Evolutionary conservation across 345 rosid genomes (phyloP).

Genomic region (Pistacia vera): DNA sequence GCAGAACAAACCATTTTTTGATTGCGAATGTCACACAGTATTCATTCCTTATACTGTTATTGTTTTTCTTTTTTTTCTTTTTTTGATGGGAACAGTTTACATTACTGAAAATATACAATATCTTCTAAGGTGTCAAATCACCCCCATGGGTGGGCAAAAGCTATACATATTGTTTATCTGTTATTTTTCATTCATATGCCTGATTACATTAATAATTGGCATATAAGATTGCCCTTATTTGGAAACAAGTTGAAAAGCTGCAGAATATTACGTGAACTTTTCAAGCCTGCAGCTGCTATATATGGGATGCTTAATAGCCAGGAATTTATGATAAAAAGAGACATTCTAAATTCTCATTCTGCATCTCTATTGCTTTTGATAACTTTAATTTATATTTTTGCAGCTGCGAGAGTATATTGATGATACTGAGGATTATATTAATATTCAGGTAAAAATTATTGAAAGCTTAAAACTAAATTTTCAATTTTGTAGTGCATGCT

Average conservation of each 20-base stretch:
- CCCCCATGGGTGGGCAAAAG: no score
- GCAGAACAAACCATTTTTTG: not conserved
- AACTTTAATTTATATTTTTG: conserved; percentile 31
- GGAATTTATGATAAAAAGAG: not conserved
- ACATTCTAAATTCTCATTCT: not conserved
- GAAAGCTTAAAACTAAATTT: not conserved
- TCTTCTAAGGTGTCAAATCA: no score
- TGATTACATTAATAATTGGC: not conserved
- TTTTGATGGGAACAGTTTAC: no score
- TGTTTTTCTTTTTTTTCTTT: no score
- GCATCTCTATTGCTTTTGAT: not conserved
- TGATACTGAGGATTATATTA: conserved; percentile 97
- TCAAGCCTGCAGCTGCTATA: not conserved
- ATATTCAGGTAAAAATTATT: conserved; percentile 69
- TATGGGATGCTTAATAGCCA: not conserved
- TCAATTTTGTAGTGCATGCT: not conserved
- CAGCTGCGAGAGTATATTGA: conserved; percentile 98
- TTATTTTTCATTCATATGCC: not conserved
- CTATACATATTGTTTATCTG: not conserved
- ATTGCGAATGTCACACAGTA: not conserved
- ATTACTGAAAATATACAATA: no score
- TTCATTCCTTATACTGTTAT: not conserved
- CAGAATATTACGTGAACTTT: not conserved
- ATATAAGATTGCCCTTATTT: not conserved
- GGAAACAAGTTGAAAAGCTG: not conserved